phyloP scores from a whole-genome alignment of 1,284 basidiomycete species.

The Sporisorium graminicola region DNA sequence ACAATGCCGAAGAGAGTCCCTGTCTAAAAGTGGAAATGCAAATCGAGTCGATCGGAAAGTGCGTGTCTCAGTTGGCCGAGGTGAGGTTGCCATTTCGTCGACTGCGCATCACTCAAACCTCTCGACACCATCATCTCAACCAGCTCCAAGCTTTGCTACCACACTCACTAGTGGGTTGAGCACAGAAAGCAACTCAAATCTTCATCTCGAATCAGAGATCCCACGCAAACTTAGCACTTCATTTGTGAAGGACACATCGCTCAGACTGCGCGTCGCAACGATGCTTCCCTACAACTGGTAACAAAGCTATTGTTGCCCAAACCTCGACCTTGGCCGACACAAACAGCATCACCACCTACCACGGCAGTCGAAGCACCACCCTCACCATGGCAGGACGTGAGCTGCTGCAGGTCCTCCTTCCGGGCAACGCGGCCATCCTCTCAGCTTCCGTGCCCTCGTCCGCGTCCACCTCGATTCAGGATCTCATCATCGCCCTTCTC shows the following conservation, averaged over 20 bases:
- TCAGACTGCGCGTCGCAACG: background rate
- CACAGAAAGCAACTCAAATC: background rate
- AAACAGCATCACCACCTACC: background rate
- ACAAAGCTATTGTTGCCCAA: background rate
- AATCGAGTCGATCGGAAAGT: background rate
- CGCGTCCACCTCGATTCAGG: conserved; percentile 31
- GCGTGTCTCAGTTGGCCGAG: conserved; percentile 6
- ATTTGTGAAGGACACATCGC: background rate
- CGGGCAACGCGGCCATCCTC: conserved; percentile 52
- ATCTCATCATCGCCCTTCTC: conserved; percentile 50
- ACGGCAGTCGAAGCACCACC: background rate
- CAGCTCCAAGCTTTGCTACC: background rate
- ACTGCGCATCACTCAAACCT: background rate
- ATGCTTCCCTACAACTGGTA: background rate
- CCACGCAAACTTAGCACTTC: conserved; percentile 4
- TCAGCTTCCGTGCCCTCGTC: conserved; percentile 47
- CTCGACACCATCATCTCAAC: conserved; percentile 2
- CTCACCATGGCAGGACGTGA: conserved; percentile 41
- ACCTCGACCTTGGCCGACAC: background rate
- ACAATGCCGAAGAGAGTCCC: background rate
- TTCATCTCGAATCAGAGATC: background rate
- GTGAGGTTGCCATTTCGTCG: background rate
- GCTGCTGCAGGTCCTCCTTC: conserved; percentile 57
- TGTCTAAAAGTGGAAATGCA: background rate
- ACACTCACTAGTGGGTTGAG: background rate